Conservation (phyloP, 2,329 filamentous ascomycete genomes). For the Diaporthe humulicola region DNA sequence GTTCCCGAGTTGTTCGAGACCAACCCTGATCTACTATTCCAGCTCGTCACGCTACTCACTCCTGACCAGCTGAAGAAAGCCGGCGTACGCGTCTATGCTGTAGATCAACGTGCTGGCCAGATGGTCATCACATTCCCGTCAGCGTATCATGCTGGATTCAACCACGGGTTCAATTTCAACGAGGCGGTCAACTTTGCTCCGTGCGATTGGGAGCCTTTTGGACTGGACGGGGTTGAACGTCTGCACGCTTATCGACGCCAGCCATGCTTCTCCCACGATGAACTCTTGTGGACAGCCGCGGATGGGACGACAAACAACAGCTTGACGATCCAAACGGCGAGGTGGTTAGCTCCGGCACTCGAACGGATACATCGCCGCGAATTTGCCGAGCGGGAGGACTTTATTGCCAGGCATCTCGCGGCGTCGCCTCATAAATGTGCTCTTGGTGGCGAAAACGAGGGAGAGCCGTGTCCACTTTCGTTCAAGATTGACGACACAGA, state of each 20-base stretch:
- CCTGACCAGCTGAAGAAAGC: conserved; percentile 94
- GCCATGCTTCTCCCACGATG: conserved; percentile 97
- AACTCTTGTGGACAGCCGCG: conserved; percentile 91
- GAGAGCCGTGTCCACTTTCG: conserved; percentile 69
- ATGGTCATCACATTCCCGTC: conserved; percentile 97
- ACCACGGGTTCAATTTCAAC: conserved; percentile 99
- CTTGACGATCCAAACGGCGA: conserved; percentile 86
- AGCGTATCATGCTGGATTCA: conserved; percentile 98
- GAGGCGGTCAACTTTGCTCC: conserved; percentile 99
- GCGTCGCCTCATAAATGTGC: conserved; percentile 66
- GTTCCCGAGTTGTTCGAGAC: conserved; percentile 97
- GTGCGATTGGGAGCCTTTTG: conserved; percentile 93
- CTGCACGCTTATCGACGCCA: conserved; percentile 90
- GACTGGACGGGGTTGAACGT: conserved; percentile 86
- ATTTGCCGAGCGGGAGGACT: conserved; percentile 73
- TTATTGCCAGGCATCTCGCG: conserved; percentile 75
- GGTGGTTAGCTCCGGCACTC: conserved; percentile 92
- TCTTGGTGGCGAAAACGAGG: conserved; percentile 58
- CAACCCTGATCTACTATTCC: conserved; percentile 95
- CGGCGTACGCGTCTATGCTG: conserved; percentile 90
- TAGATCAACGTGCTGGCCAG: conserved; percentile 96
- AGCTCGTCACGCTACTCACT: conserved; percentile 94
- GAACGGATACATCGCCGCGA: conserved; percentile 84
- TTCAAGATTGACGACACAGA: conserved; percentile 79
- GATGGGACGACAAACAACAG: conserved; percentile 76